Conservation (phyloP, 768 basidiomycete species). For the Arthromyces matolae region DNA sequence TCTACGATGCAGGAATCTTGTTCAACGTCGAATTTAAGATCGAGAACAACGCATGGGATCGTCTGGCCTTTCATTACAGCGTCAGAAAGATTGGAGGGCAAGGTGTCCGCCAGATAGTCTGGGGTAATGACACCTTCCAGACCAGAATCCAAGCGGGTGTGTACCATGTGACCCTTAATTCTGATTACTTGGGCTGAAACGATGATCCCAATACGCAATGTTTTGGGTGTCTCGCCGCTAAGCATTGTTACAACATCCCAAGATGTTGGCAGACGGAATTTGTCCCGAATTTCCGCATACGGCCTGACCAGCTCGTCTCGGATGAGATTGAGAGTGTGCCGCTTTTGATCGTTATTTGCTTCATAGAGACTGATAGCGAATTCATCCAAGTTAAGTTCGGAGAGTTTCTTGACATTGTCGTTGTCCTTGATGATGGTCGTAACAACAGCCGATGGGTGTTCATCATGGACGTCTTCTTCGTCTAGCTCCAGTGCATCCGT, state of each 20-base stretch:
- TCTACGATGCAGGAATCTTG: slow-evolving; percentile 66
- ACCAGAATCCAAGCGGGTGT: slow-evolving; percentile 87
- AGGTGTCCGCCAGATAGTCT: slow-evolving; percentile 54
- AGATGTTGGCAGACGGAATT: slow-evolving; percentile 59
- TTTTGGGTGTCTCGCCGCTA: slow-evolving; percentile 83
- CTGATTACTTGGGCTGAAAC: slow-evolving; percentile 72
- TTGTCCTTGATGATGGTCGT: slow-evolving; percentile 79
- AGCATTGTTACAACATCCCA: slow-evolving; percentile 94
- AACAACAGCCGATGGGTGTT: slow-evolving; percentile 89
- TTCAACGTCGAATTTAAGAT: slow-evolving; percentile 58
- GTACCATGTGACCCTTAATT: slow-evolving; percentile 45
- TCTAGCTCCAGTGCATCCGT: slow-evolving; percentile 96
- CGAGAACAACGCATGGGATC: slow-evolving; percentile 73
- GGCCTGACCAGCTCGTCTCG: slow-evolving; percentile 80
- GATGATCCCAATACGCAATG: slow-evolving; percentile 75
- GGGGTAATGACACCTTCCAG: slow-evolving; percentile 76
- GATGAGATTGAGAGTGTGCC: slow-evolving; percentile 86
- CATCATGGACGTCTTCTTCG: slow-evolving; percentile 91
- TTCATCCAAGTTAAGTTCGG: slow-evolving; percentile 91
- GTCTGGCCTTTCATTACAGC: slow-evolving; percentile 77
- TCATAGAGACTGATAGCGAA: slow-evolving; percentile 91
- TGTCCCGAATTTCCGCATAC: slow-evolving; percentile 68
- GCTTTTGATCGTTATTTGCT: slow-evolving; percentile 80
- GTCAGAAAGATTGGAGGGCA: slow-evolving; percentile 36
- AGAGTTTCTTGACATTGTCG: slow-evolving; percentile 75